These are phyloP conservation scores for Soucietia sequanensis DNA, from an alignment of 805 yeast species.

Conservation along the genomic window DNA sequence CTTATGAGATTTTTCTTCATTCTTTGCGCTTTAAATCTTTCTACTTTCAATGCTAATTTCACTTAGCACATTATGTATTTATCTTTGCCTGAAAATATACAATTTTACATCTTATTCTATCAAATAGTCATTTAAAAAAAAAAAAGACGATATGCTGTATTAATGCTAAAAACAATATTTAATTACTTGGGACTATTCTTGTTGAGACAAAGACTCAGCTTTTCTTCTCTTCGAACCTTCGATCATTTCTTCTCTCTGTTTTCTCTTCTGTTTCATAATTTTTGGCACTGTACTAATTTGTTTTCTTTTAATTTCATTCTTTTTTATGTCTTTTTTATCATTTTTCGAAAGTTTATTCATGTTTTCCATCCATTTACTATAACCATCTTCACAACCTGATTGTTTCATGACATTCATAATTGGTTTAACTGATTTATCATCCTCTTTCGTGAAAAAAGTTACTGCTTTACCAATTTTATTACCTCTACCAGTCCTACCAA, in stretches of 20 bases:
- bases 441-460: constrained; percentile 92
- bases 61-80: no score
- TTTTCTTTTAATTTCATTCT: constrained; percentile 59
- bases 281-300: constrained; percentile 84
- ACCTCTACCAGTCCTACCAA: constrained; percentile 98
- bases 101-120: constrained; percentile 1
- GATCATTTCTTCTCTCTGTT: constrained; percentile 67
- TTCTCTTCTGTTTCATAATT: constrained; percentile 61
- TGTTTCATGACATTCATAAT: constrained; percentile 94
- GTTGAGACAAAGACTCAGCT: no score
- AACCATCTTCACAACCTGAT: constrained; percentile 65
- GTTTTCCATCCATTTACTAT: constrained; percentile 80
- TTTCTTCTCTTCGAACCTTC: constrained; percentile 70
- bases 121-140: no score
- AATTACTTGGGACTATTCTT: no score
- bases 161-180: no score
- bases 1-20: no score
- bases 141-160: no score
- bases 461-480: constrained; percentile 84
- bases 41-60: no score
- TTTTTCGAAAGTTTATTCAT: constrained; percentile 62
- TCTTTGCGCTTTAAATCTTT: no score
- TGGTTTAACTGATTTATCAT: constrained; percentile 68
- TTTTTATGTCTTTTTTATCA: constrained; percentile 61
- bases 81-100: no score